Conservation (phyloP, 176 grass and related monocot genomes). For the Dactylis glomerata region DNA sequence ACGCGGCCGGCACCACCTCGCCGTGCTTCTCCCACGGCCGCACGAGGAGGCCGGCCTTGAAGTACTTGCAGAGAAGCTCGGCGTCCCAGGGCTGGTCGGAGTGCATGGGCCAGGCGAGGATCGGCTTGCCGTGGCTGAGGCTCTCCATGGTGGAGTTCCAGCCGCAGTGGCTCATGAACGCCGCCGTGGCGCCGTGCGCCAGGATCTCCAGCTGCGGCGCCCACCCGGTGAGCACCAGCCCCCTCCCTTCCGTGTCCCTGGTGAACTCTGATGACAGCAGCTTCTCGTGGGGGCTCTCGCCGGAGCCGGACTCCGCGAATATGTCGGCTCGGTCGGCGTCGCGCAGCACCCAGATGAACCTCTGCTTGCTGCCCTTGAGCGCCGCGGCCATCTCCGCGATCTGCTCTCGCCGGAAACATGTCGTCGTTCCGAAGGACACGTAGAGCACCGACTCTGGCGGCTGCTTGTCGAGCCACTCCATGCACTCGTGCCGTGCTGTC, state of each 20-base stretch:
- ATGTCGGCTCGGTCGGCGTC: constrained; percentile 42
- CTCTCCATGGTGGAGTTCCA: constrained; percentile 77
- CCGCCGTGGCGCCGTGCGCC: constrained; percentile 40
- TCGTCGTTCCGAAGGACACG: constrained; percentile 46
- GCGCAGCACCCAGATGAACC: constrained; percentile 66
- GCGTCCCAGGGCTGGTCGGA: constrained; percentile 60
- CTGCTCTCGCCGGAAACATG: constrained; percentile 27
- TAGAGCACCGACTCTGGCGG: constrained; percentile 42
- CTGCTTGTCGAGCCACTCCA: constrained; percentile 49
- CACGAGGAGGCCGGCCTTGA: not conserved
- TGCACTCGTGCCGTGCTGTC: constrained; percentile 17
- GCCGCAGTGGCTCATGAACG: constrained; percentile 84
- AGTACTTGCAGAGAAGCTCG: constrained; percentile 34
- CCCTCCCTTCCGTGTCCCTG: not conserved
- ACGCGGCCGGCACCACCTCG: constrained; percentile 10
- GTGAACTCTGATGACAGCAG: not conserved
- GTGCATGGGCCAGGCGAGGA: constrained; percentile 57
- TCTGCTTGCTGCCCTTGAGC: constrained; percentile 28
- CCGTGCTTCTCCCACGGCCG: constrained; percentile 15
- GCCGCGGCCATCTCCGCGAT: constrained; percentile 35
- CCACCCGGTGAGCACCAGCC: constrained; percentile 60
- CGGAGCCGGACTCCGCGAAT: not conserved
- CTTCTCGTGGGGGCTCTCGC: not conserved
- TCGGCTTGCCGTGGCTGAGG: constrained; percentile 8
- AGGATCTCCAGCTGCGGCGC: constrained; percentile 79